A percentile compares a stretch with the other conserved stretches of the same genome.
phyloP scores from a whole-genome alignment of 2,329 filamentous ascomycete genomes.

The Sporothrix inflata region DNA sequence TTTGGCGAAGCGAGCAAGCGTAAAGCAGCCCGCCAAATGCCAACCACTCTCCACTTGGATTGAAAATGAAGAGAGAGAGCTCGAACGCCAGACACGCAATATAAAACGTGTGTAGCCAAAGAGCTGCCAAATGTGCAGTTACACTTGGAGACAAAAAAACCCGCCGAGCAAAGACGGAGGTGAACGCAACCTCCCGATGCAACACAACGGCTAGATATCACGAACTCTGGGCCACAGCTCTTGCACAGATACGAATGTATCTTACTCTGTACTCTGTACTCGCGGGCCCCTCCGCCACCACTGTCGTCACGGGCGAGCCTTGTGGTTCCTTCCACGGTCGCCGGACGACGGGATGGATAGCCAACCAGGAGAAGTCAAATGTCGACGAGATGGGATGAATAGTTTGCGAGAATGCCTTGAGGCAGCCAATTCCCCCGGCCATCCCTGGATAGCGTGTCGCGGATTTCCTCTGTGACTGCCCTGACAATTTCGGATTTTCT shows the following conservation, averaged over 20 bases:
- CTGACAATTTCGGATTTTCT: constrained; percentile 1
- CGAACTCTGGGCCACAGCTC: constrained; percentile 8
- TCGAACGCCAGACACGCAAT: background rate
- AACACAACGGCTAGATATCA: background rate
- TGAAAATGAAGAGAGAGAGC: background rate
- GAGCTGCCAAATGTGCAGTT: background rate
- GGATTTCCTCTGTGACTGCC: background rate
- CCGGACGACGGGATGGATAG: background rate
- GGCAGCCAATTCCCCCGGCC: background rate
- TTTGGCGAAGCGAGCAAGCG: background rate
- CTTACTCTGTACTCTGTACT: background rate
- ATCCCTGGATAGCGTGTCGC: constrained; percentile 20
- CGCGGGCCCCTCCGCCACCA: background rate
- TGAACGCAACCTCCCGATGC: background rate
- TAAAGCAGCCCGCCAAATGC: background rate
- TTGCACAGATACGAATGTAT: too few relatives aligned
- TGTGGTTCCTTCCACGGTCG: background rate
- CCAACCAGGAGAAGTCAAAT: background rate
- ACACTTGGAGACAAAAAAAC: background rate
- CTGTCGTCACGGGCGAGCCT: background rate
- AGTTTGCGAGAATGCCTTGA: constrained; percentile 5
- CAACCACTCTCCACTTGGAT: background rate
- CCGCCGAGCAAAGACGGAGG: background rate
- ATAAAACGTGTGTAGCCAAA: background rate
- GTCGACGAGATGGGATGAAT: background rate